A percentile compares a stretch with the other conserved stretches of the same genome.
Conservation (phyloP, 208 protist genomes). For the Balamuthia mandrillaris region DNA sequence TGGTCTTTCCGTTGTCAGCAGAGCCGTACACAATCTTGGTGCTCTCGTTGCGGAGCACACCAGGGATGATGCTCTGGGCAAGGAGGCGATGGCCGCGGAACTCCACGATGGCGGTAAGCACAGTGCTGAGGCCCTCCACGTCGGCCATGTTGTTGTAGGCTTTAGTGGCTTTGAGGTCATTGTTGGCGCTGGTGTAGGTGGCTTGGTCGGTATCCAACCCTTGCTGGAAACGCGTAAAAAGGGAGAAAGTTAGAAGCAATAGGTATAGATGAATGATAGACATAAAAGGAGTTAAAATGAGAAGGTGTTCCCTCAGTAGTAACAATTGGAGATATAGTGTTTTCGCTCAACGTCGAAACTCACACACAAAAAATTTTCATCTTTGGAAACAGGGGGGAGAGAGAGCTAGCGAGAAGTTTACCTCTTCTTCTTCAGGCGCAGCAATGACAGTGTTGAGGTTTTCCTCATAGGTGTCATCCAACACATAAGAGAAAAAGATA, state of each 20-base stretch:
- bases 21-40: slow-evolving; percentile 55
- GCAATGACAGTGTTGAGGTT: too few relatives aligned
- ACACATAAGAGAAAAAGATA: slow-evolving; percentile 57
- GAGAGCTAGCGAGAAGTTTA: too few relatives aligned
- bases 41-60: slow-evolving; percentile 33
- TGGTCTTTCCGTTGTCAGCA: slow-evolving; percentile 49
- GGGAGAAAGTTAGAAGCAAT: too few relatives aligned
- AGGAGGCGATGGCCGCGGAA: slow-evolving; percentile 61
- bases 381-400: too few relatives aligned
- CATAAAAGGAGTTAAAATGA: too few relatives aligned
- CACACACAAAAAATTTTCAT: too few relatives aligned
- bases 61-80: slow-evolving; percentile 59
- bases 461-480: slow-evolving; percentile 49
- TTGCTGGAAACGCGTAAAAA: too few relatives aligned
- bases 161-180: slow-evolving; percentile 46
- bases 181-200: slow-evolving; percentile 42
- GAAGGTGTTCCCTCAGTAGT: too few relatives aligned
- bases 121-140: slow-evolving; percentile 47
- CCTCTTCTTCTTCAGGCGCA: too few relatives aligned
- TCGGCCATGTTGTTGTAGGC: slow-evolving; percentile 43
- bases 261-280: too few relatives aligned
- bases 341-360: too few relatives aligned
- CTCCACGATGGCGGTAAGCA: slow-evolving; percentile 60
- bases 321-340: too few relatives aligned
- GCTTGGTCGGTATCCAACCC: neutral